Conservation (phyloP, 192 early-diverging fungal genomes). For the Backusella morwellensis region DNA sequence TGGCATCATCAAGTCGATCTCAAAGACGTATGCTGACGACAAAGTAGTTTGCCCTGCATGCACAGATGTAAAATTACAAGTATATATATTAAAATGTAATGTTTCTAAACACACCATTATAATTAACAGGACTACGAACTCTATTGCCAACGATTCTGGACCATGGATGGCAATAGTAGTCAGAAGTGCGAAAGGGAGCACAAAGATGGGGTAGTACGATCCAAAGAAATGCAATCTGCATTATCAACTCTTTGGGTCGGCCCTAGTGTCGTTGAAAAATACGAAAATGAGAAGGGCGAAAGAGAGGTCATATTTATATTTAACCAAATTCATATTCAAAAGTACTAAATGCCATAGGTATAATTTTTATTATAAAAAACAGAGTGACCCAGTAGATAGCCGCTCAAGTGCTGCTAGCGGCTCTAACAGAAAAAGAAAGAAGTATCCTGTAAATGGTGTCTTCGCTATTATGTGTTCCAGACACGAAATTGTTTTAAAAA, state of each 20-base stretch:
- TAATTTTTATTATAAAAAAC: background rate
- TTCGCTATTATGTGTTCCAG: background rate
- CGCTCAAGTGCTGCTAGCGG: background rate
- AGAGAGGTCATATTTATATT: background rate
- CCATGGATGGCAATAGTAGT: background rate
- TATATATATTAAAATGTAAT: background rate
- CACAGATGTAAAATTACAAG: background rate
- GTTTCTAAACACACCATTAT: background rate
- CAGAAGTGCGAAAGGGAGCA: background rate
- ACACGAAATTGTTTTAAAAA: too few relatives aligned
- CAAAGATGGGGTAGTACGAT: background rate
- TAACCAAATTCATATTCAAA: too few relatives aligned
- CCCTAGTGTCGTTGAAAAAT: background rate
- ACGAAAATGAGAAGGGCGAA: background rate
- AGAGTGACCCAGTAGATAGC: background rate
- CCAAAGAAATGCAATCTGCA: background rate
- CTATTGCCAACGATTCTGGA: background rate
- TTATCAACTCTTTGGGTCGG: background rate
- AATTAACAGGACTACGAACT: background rate
- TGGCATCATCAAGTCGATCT: background rate
- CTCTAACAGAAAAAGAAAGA: background rate
- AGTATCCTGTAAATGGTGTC: background rate
- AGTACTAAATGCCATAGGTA: background rate
- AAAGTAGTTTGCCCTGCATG: background rate
- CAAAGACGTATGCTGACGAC: background rate